Percentiles rank a stretch among this genome's conserved stretches.
Evolutionary conservation across 306 rosid genomes (phyloP).

Genomic region (Begonia masoniana): DNA sequence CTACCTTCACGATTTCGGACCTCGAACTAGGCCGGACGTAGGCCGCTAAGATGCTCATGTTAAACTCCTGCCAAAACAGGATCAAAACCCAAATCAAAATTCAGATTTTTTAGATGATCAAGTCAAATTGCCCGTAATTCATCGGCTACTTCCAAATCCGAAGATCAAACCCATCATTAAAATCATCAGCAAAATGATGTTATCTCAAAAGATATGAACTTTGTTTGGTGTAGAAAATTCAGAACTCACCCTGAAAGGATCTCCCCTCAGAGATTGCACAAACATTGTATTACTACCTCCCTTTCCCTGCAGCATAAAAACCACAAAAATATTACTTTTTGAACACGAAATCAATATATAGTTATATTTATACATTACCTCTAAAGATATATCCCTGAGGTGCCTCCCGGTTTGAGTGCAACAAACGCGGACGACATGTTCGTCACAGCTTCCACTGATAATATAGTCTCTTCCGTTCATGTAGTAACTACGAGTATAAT

Average conservation of each 20-base stretch:
- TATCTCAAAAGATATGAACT: not conserved
- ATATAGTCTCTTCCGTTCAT: conserved; percentile 83
- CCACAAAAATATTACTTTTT: not conserved
- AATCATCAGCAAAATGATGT: no score
- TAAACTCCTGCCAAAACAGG: conserved; percentile 44
- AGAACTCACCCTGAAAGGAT: conserved; percentile 68
- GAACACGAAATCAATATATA: not conserved
- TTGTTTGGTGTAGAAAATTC: not conserved
- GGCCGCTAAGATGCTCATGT: conserved; percentile 73
- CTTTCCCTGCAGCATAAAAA: conserved; percentile 43
- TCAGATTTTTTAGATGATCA: no score
- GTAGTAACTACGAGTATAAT: conserved; percentile 77
- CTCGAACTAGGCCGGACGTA: conserved; percentile 59
- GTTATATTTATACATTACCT: conserved; percentile 24
- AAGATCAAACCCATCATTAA: no score
- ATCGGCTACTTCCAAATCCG: no score
- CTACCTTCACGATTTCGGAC: conserved; percentile 73
- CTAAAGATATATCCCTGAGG: conserved; percentile 62
- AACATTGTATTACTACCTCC: conserved; percentile 53
- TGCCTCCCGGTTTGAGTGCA: conserved; percentile 85
- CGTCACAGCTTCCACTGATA: conserved; percentile 83
- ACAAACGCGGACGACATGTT: conserved; percentile 66
- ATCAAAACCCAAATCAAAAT: no score
- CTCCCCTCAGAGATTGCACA: conserved; percentile 90
- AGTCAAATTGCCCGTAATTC: no score